These are phyloP conservation scores for Didymella pomorum DNA, from an alignment of 2,329 filamentous ascomycete genomes.

Conservation along the genomic window DNA sequence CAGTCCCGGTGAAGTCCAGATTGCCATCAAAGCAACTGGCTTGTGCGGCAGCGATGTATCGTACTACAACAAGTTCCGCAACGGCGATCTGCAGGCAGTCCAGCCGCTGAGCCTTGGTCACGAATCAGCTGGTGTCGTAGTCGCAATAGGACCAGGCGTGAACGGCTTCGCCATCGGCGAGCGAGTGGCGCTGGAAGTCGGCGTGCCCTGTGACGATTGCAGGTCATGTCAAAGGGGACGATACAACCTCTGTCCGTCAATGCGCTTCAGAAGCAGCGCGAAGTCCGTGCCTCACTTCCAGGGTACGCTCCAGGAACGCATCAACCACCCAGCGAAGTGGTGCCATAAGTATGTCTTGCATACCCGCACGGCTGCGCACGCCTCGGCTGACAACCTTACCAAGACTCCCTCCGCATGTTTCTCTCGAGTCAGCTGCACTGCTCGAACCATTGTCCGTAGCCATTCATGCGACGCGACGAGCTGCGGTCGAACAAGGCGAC, in stretches of 20 bases:
- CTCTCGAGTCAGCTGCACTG: constrained; percentile 50
- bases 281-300: constrained; percentile 55
- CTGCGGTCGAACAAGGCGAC: constrained; percentile 74
- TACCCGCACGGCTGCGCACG: constrained; percentile 34
- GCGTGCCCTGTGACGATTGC: constrained; percentile 54
- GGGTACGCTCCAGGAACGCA: constrained; percentile 54
- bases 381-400: constrained; percentile 40
- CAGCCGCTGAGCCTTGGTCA: constrained; percentile 67
- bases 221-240: constrained; percentile 53
- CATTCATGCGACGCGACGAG: constrained; percentile 84
- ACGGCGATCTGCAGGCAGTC: constrained; percentile 72
- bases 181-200: constrained; percentile 53
- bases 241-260: constrained; percentile 54
- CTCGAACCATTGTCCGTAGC: constrained; percentile 76
- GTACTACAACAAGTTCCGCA: constrained; percentile 77
- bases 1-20: constrained; percentile 66
- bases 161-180: constrained; percentile 51
- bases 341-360: constrained; percentile 54
- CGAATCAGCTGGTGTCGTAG: constrained; percentile 52
- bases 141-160: constrained; percentile 50
- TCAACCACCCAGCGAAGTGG: constrained; percentile 56
- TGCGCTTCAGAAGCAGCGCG: constrained; percentile 55
- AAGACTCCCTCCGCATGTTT: constrained; percentile 52
- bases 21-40: constrained; percentile 70
- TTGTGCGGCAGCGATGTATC: constrained; percentile 75